Evolutionary conservation across 1,284 basidiomycete genomes (phyloP).

Genomic region (Thecaphora thlaspeos): DNA sequence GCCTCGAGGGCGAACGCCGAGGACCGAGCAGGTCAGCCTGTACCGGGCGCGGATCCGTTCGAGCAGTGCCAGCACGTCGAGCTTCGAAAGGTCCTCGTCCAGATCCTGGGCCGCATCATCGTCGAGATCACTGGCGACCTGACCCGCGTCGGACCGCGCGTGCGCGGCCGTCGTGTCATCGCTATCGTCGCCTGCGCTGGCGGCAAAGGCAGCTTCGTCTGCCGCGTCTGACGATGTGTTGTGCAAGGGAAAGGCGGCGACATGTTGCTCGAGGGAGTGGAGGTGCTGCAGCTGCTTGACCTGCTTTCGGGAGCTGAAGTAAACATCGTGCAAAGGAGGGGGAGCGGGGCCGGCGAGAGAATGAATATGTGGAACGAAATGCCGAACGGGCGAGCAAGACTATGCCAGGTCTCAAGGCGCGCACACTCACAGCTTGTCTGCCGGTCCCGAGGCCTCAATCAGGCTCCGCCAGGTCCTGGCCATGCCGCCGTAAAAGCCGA

Average conservation of each 20-base stretch:
- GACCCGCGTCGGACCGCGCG: slow-evolving; percentile 1
- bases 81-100: slow-evolving; percentile 41
- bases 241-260: slow-evolving; percentile 70
- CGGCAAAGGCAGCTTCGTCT: slow-evolving; percentile 7
- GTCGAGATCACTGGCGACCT: slow-evolving; percentile 54
- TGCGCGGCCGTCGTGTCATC: neutral
- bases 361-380: neutral
- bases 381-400: no score
- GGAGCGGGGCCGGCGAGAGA: slow-evolving; percentile 1
- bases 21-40: slow-evolving; percentile 75
- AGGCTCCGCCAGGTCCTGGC: slow-evolving; percentile 67
- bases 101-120: slow-evolving; percentile 7
- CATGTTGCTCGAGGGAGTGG: slow-evolving; percentile 67
- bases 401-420: no score
- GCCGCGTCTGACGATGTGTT: slow-evolving; percentile 58
- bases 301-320: slow-evolving; percentile 34
- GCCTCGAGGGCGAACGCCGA: slow-evolving; percentile 69
- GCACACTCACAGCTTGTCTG: neutral
- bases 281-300: slow-evolving; percentile 66
- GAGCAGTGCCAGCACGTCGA: slow-evolving; percentile 74
- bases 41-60: slow-evolving; percentile 84
- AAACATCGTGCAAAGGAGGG: no score
- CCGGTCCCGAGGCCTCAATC: slow-evolving; percentile 3
- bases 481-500: slow-evolving; percentile 87
- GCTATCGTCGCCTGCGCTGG: slow-evolving; percentile 5